Conservation (phyloP, 2,329 filamentous ascomycete genomes). For the Trichoderma oligosporum region DNA sequence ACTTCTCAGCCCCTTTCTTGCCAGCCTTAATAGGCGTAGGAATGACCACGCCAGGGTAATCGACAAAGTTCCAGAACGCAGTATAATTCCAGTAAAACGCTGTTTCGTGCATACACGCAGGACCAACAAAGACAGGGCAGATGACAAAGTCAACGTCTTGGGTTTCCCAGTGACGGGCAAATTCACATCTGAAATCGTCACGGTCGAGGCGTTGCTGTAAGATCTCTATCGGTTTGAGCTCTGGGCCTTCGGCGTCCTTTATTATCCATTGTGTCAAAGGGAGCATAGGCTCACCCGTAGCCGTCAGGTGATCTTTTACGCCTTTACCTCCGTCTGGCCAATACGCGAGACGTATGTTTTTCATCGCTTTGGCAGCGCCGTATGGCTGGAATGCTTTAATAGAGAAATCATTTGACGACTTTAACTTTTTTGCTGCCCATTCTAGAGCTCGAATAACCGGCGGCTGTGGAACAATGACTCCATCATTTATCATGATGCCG, state of each 20-base stretch:
- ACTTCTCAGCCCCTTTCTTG: conserved; percentile 13
- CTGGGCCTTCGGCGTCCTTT: conserved; percentile 19
- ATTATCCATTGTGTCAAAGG: conserved; percentile 29
- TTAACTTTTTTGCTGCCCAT: conserved; percentile 32
- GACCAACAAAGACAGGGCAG: conserved; percentile 28
- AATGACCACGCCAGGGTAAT: conserved; percentile 28
- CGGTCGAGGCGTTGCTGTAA: background rate
- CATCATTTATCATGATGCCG: conserved; percentile 41
- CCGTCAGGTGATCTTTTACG: conserved; percentile 19
- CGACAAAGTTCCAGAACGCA: conserved; percentile 33
- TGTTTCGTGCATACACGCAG: conserved; percentile 22
- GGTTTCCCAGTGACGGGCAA: conserved; percentile 24
- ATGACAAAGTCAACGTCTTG: conserved; percentile 29
- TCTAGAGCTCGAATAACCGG: conserved; percentile 35
- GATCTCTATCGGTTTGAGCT: background rate
- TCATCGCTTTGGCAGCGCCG: conserved; percentile 19
- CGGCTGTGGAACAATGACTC: conserved; percentile 36
- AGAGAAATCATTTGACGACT: conserved; percentile 7
- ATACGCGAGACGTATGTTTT: conserved; percentile 22
- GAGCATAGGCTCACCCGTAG: conserved; percentile 29
- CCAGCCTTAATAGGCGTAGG: conserved; percentile 25
- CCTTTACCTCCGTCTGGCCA: conserved; percentile 28
- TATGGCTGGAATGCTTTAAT: conserved; percentile 22
- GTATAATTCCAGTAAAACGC: conserved; percentile 31
- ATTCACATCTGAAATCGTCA: background rate